A percentile compares a stretch with the other conserved stretches of the same genome.
Conservation (phyloP, 2,329 filamentous ascomycete species). For the Neospermospora avenae region DNA sequence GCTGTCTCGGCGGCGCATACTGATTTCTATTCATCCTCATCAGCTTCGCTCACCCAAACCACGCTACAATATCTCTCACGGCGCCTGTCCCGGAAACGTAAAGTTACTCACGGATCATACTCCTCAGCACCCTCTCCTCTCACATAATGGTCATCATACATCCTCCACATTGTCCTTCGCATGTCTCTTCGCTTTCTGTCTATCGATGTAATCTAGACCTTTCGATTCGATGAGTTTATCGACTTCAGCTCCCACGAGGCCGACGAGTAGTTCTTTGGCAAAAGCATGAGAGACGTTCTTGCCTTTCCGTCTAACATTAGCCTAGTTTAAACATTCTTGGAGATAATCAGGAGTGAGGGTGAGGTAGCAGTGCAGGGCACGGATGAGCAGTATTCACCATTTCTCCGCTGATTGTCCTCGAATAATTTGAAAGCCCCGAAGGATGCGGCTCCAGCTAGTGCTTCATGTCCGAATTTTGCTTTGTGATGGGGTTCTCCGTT, state of each 20-base stretch:
- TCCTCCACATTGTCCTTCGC: constrained; percentile 55
- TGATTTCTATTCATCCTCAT: constrained; percentile 23
- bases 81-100: constrained; percentile 21
- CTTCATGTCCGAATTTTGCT: constrained; percentile 66
- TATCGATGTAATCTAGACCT: constrained; percentile 58
- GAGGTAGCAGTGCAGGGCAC: neutral
- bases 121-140: constrained; percentile 43
- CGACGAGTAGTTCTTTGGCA: constrained; percentile 74
- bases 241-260: constrained; percentile 69
- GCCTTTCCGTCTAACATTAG: too few species aligned
- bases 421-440: constrained; percentile 80
- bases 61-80: too few species aligned
- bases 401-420: constrained; percentile 68
- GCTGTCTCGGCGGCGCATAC: constrained; percentile 33
- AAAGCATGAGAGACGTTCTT: constrained; percentile 69
- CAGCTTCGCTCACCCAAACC: neutral
- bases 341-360: too few species aligned
- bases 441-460: constrained; percentile 70
- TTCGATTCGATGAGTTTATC: constrained; percentile 73
- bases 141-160: constrained; percentile 63
- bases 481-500: constrained; percentile 51
- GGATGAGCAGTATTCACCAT: constrained; percentile 47
- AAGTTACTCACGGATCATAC: constrained; percentile 58
- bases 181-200: constrained; percentile 55
- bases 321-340: too few species aligned